These are phyloP conservation scores for Warburgia ugandensis DNA, from an alignment of 164 flowering plant genomes.

Conservation along the genomic window DNA sequence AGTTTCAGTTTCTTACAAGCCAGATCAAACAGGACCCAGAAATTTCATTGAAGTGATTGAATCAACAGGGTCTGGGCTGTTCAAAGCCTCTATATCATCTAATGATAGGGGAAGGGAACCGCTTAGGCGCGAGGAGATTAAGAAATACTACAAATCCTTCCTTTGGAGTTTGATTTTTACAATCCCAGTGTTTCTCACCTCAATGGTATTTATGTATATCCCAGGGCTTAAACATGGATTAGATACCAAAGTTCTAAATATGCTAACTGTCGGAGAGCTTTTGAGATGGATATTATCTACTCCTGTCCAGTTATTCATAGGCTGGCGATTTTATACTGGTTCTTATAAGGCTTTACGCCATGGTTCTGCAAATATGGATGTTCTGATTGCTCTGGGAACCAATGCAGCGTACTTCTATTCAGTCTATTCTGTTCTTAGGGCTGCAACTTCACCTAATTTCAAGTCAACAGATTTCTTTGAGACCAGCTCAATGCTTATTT, in stretches of 20 bases:
- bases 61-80: constrained; percentile 41
- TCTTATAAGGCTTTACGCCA: constrained; percentile 75
- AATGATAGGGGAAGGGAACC: constrained; percentile 61
- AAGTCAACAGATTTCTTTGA: constrained; percentile 92
- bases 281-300: constrained; percentile 83
- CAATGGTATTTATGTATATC: constrained; percentile 91
- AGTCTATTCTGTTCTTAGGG: constrained; percentile 54
- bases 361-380: constrained; percentile 90
- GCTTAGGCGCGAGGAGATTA: constrained; percentile 49
- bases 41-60: constrained; percentile 54
- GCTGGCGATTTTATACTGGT: constrained; percentile 81
- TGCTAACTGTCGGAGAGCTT: constrained; percentile 74
- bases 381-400: constrained; percentile 92
- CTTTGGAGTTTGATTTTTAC: constrained; percentile 77
- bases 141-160: constrained; percentile 50
- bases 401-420: constrained; percentile 97
- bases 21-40: constrained; percentile 78
- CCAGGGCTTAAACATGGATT: constrained; percentile 94
- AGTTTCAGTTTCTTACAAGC: constrained; percentile 59
- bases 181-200: constrained; percentile 63
- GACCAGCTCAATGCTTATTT: constrained; percentile 92
- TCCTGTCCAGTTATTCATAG: constrained; percentile 85
- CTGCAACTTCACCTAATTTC: constrained; percentile 46
- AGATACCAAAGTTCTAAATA: constrained; percentile 47
- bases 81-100: constrained; percentile 49